Evolutionary conservation across 345 rosid genomes (phyloP), one percentile per base, ranked within the genome.

Genomic region (Sisymbrium irio): DNA sequence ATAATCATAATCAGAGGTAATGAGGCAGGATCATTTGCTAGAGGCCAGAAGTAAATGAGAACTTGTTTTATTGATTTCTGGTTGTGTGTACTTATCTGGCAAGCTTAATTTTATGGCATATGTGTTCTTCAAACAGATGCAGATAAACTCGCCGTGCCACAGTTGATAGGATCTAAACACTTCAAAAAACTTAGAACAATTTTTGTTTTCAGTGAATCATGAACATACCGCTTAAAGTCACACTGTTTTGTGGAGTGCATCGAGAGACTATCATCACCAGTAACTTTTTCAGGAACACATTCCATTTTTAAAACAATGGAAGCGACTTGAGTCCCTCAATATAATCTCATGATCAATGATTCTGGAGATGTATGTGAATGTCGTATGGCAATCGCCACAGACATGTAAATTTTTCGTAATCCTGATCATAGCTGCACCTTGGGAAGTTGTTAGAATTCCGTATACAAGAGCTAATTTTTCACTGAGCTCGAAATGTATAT

Each of bases 401-500:
- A 89, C 81, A 5, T 93, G 83, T 74, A 92, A 71, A 79, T 92
- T 89, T 84, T 92, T 88, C 15, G 96, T 83, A 71, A 92, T 87
- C 19, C 91, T 73, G 72, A 92, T n/a, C n/a, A n/a, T 89, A 0
- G 92, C 87, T 39, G 69, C 83, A 19, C 87, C 90, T 35, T 77
- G 84, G 22, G 90, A 65, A 33, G 89, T 79, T 39, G 84, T 83
- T 49, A 92, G 69, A 69, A 92, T 81, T 60, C 89, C 90, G 64
- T 79, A 86, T 7, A 90, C 97, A 39, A 92, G 96, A 72, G 97
- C 96, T 65, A 92, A 65, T 82, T 92, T 92, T 85, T 92, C 97
- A 41, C 94, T 85, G 40, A 89, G 97, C 71, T 88, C 94, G 6
- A 72, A 77, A 59, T 89, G 86, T 60, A 89, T 88, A 74, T 85